Evolutionary conservation across 768 basidiomycete genomes (phyloP), one percentile per base, ranked within the genome.

Genomic region (Clitopilus passeckerianus): DNA sequence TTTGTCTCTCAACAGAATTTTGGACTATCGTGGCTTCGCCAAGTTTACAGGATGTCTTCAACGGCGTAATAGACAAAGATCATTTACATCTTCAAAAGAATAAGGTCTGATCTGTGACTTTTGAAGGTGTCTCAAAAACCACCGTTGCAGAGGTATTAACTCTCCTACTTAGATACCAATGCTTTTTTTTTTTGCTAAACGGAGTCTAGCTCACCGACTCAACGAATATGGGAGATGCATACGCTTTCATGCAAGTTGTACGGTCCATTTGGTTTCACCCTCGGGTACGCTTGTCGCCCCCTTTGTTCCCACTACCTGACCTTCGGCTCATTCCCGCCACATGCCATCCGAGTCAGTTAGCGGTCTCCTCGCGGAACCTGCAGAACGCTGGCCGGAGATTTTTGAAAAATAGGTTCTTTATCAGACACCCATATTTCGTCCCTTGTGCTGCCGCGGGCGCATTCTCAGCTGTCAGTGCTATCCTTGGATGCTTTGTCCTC

Each of bases 1-100:
- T 91, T 92, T 63, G 90, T 12, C 69, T 92, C 8, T 89, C 89
- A 0, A 84, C 68, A 53, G 83, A 86, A 0, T 90, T 87, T 66
- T 82, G 79, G 81, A 82, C 82, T 3, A 74, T 87, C 6, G 80
- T 88, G 2, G 37, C 80, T 14, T 82, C 61, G 5, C 57, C 63
- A 54, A 61, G 61, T 23, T 55, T 59, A 35, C 62, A 65, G n/a
- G 62, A 64, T 9, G 34, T 59, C 16, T 60, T 61, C 46, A 78
- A 78, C 57, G 78, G 77, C 5, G 79, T 77, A 61, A 71, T 76
- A 37, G 72, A 69, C 59, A 57, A 66, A 58, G 65, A 68, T 74
- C 72, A 59, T 71, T 63, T 27, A 64, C 72, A n/a, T n/a, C 16
- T 64, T 22, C 16, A 18, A 18, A 9, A 10, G 8, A 3, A 14